Evolutionary conservation across 164 flowering plant species (phyloP), one percentile per base, ranked within the genome.

Genomic region (Stephania japonica): DNA sequence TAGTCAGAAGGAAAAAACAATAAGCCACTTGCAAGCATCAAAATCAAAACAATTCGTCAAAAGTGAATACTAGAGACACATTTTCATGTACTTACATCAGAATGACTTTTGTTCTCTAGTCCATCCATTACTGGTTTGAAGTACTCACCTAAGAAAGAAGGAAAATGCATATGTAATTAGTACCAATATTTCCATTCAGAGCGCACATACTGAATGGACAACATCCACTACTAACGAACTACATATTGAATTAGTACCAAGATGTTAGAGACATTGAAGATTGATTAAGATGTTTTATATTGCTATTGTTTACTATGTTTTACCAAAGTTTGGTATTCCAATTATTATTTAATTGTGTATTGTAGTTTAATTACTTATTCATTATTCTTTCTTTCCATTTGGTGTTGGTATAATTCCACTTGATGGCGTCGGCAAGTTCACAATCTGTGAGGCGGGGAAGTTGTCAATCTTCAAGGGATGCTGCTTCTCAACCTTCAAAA

Each of bases 111-210:
- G 19, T 81, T 80, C 75, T 87, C 88, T 73, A 89, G 61, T 75
- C 89, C 96, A 49, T 72, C 76, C 89, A 95, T 86, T 38, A 87
- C 76, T 72, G 89, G 87, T 69, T 79, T 86, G 79, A 93, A 93
- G 77, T 85, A 84, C 78, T 91, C 86, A 70, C 99, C 99, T 93
- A 69, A 42, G 70, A 42, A 66, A 56, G 43, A 24, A 59, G 23
- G 50, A 70, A 26, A 24, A 64, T 68, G 42, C 6, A 56, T 18
- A 66, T 66, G n/a, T 32, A 32, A 19, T 66, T 32, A 64, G 43
- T 38, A 41, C n/a, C 12, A 67, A 67, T 38, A 19, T 9, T 67
- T 32, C 43, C 21, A 66, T 19, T 67, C 19, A 7, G 5, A 66
- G n/a, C 68, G 19, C 19, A 14, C 14, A 66, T 7, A 3, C 1